These are phyloP conservation scores for Chalciporus piperatoides DNA, from an alignment of 1,284 basidiomycete species.

Conservation along the genomic window DNA sequence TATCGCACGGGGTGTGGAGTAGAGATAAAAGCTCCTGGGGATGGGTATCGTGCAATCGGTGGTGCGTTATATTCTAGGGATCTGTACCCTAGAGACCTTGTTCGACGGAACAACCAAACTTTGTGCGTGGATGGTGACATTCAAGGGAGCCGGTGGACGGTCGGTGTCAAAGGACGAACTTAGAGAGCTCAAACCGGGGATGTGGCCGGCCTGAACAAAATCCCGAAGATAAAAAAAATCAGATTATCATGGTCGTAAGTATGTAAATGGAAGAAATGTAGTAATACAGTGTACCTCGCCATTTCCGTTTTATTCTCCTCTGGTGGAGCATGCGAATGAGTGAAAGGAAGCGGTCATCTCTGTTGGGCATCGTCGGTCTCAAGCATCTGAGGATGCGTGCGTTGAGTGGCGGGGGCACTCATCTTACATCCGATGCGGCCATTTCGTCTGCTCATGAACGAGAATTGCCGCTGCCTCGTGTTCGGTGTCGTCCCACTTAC, in stretches of 20 bases:
- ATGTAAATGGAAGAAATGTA: neutral
- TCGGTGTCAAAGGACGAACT: too few relatives aligned
- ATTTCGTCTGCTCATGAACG: neutral
- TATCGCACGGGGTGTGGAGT: constrained; percentile 5
- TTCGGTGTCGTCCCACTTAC: neutral
- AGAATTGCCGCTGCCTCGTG: neutral
- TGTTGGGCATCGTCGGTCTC: neutral
- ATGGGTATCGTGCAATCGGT: neutral
- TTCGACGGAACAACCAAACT: neutral
- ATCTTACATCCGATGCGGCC: neutral
- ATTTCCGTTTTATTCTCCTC: constrained; percentile 6
- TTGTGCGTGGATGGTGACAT: neutral
- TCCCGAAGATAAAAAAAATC: neutral
- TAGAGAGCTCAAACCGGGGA: neutral
- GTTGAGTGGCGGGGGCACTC: neutral
- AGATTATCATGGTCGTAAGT: neutral
- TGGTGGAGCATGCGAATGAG: neutral
- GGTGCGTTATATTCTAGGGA: neutral
- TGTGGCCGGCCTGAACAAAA: neutral
- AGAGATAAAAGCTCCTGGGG: constrained; percentile 6
- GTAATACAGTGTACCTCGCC: neutral
- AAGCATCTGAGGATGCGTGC: neutral
- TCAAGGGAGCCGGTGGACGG: neutral
- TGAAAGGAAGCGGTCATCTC: neutral
- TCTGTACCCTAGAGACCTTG: neutral